phyloP scores from a whole-genome alignment of 371 early-diverging fungal species.

The Thermomucor indicae-seudaticae region DNA sequence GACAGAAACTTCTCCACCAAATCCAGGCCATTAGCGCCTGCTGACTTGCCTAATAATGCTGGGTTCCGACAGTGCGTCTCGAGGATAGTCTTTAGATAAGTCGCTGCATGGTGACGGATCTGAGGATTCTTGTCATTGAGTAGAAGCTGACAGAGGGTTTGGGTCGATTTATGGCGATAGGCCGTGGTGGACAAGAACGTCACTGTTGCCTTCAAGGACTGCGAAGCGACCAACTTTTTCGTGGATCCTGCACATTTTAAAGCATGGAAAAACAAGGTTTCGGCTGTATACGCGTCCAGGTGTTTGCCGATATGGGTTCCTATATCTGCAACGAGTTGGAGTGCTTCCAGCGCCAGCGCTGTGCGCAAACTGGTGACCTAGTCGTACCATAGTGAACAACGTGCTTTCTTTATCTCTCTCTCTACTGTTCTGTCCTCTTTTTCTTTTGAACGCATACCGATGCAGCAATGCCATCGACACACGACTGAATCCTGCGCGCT shows the following conservation, averaged over 20 bases:
- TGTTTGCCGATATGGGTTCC: conserved; percentile 8
- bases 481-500: not conserved
- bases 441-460: not conserved
- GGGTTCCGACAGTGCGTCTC: conserved; percentile 9
- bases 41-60: too few relatives aligned
- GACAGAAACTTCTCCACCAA: conserved; percentile 6
- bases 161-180: conserved; percentile 16
- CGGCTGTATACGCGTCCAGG: conserved; percentile 20
- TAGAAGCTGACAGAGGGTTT: conserved; percentile 7
- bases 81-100: conserved; percentile 4
- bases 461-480: not conserved
- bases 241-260: conserved; percentile 18
- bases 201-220: conserved; percentile 11
- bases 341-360: conserved; percentile 15
- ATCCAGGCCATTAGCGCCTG: conserved; percentile 3
- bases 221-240: conserved; percentile 13
- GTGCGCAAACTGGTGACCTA: conserved; percentile 21
- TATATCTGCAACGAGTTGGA: conserved; percentile 20
- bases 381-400: not conserved
- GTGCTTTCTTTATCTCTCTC: not conserved
- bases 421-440: not conserved
- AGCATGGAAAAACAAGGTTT: conserved; percentile 15
- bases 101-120: conserved; percentile 11
- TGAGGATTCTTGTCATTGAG: conserved; percentile 15
- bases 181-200: conserved; percentile 12